Percentiles rank a stretch among this genome's conserved stretches.
phyloP scores from a whole-genome alignment of 768 basidiomycete genomes.

The Pleurotus cornucopiae region DNA sequence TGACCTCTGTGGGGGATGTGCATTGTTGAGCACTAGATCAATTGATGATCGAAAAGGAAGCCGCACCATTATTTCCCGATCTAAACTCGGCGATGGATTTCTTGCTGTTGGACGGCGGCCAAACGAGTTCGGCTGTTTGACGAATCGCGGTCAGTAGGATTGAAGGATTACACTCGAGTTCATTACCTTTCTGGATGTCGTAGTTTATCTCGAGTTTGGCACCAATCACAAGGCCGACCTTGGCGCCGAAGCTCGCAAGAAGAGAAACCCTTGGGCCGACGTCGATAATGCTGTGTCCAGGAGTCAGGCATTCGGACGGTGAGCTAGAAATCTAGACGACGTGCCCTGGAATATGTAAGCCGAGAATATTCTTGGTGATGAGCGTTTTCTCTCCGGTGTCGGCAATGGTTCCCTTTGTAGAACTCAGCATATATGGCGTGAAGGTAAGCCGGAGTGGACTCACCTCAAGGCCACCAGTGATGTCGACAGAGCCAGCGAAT shows the following conservation, averaged over 20 bases:
- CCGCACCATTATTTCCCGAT: background rate
- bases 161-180: background rate
- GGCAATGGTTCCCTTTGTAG: background rate
- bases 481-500: slow-evolving; percentile 3
- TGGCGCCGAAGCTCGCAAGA: slow-evolving; percentile 3
- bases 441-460: background rate
- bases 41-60: background rate
- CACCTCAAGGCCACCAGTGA: slow-evolving; percentile 7
- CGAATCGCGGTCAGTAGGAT: no score
- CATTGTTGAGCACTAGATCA: background rate
- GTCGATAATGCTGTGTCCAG: background rate
- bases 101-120: slow-evolving; percentile 3
- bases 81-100: slow-evolving; percentile 4
- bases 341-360: background rate
- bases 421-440: background rate
- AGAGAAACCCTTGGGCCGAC: slow-evolving; percentile 3
- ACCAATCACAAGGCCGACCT: slow-evolving; percentile 4
- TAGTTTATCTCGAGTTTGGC: slow-evolving; percentile 6
- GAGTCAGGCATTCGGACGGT: background rate
- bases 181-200: slow-evolving; percentile 4
- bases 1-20: background rate
- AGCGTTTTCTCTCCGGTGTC: slow-evolving; percentile 6
- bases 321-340: background rate
- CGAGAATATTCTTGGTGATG: slow-evolving; percentile 4
- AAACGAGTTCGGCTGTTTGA: slow-evolving; percentile 5